Base-by-base conservation (phyloP, 2,329 filamentous ascomycete species). In the Fusarium ramigenum region DNA sequence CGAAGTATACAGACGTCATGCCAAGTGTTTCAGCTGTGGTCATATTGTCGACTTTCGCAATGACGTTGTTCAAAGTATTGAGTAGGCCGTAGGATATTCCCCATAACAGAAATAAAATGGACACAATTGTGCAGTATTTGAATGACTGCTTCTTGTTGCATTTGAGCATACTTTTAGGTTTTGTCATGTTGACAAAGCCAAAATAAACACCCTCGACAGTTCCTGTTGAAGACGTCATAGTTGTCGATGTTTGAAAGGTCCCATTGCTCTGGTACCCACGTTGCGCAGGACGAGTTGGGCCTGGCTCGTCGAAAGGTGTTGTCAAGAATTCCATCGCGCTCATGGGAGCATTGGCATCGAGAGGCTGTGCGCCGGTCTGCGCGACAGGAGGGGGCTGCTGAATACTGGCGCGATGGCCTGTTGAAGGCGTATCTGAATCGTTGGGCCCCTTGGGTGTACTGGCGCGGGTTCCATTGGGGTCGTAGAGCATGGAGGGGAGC, bases 51-150 rank as follows among this genome's bases (percentile, higher is more conserved):
- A 94, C 87, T 18, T 82, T 78, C 40, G 92, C 89, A 59, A 94
- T 91, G 30, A 90, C 90, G 25, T 87, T 87, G 79, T 97, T 97
- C 34, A 98, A 87, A 0, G 92, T 92, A 77, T 96, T 94, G 10
- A 97, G 85, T 4, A 97, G 87, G 1, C 95, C 95, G 76, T 97
- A 97, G 0, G 94, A 95, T 65, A 97, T 92, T 0, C 95, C 95
- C 95, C 94, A 97, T 6, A 97, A 84, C 72, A 97, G 91, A 82
- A 97, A 97, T 0, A 97, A 85, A 11, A 95, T 88, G 2, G 93
- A 93, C 28, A 97, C 94, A 71, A 94, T 85, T 21, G 88, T 87
- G 77, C 93, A 91, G 72, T 94, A 93, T 72, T 91, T 92, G 73
- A 93, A 83, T 0, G 92, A 93, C 70, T 95, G 92, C 16, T 82